Conservation (phyloP, 768 basidiomycete species). For the Suillus hirtellus region DNA sequence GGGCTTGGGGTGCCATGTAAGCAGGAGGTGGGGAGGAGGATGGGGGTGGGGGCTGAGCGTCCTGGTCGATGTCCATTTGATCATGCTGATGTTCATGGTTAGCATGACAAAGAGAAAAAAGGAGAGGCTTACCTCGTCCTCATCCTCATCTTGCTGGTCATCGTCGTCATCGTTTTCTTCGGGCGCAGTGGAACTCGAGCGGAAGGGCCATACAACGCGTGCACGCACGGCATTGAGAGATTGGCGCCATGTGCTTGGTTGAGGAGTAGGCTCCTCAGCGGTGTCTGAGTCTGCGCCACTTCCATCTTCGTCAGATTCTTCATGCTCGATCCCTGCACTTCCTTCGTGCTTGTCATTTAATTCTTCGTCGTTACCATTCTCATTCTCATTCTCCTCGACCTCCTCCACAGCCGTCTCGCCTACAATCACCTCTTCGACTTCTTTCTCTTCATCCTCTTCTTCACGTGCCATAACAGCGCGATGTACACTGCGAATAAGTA, state of each 20-base stretch:
- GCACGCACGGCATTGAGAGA: slow-evolving; percentile 35
- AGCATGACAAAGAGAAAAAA: background rate
- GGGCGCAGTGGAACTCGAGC: slow-evolving; percentile 26
- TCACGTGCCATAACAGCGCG: slow-evolving; percentile 54
- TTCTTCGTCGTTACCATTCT: slow-evolving; percentile 27
- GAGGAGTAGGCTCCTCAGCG: slow-evolving; percentile 8
- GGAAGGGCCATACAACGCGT: slow-evolving; percentile 29
- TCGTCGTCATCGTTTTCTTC: slow-evolving; percentile 20
- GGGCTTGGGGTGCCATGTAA: background rate
- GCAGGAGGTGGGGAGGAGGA: background rate
- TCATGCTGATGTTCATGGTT: background rate
- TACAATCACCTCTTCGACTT: slow-evolving; percentile 50
- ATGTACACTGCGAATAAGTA: slow-evolving; percentile 70
- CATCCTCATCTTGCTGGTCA: slow-evolving; percentile 25
- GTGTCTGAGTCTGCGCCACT: slow-evolving; percentile 15
- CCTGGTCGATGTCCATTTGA: slow-evolving; percentile 7
- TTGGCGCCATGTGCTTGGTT: slow-evolving; percentile 31
- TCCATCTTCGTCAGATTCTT: slow-evolving; percentile 16
- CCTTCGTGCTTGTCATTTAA: slow-evolving; percentile 14
- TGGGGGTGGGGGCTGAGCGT: slow-evolving; percentile 6
- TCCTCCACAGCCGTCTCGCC: slow-evolving; percentile 44
- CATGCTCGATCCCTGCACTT: slow-evolving; percentile 12
- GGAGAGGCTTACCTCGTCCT: slow-evolving; percentile 15
- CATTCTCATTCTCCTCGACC: slow-evolving; percentile 33
- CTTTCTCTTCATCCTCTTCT: slow-evolving; percentile 51